Conservation (phyloP, 108 stramenopile species). For the Stephanodiscus triporus region DNA sequence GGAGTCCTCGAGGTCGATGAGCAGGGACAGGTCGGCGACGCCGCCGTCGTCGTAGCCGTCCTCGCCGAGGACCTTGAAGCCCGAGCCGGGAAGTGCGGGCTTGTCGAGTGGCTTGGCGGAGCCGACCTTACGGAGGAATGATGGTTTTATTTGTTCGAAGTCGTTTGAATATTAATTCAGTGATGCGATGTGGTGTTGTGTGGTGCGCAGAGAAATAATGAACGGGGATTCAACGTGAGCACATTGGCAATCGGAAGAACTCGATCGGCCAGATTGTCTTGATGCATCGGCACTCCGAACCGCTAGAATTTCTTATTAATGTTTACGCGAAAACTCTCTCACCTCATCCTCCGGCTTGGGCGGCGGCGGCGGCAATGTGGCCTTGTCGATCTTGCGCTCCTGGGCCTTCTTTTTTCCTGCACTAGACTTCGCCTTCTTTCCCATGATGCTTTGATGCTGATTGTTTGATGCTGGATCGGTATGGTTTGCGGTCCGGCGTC, state of each 20-base stretch:
- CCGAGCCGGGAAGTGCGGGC: conserved; percentile 77
- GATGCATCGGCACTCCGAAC: neutral
- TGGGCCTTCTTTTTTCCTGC: conserved; percentile 66
- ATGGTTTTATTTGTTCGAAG: neutral
- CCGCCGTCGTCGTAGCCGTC: conserved; percentile 90
- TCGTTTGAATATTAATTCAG: neutral
- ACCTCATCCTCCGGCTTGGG: conserved; percentile 75
- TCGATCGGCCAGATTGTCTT: neutral
- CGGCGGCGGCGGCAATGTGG: conserved; percentile 79
- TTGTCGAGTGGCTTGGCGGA: conserved; percentile 80
- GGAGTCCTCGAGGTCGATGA: conserved; percentile 88
- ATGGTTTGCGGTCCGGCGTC: too few species aligned
- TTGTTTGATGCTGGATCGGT: too few species aligned
- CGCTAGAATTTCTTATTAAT: too few species aligned
- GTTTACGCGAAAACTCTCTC: conserved; percentile 27
- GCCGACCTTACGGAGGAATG: conserved; percentile 54
- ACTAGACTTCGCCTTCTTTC: conserved; percentile 83
- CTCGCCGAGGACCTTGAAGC: conserved; percentile 82
- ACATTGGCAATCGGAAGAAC: neutral
- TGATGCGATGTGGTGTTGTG: neutral
- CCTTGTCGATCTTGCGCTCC: conserved; percentile 77
- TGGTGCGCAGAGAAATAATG: too few species aligned
- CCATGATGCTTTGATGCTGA: conserved; percentile 55
- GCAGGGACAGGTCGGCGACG: conserved; percentile 87
- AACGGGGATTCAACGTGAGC: too few species aligned